These are phyloP conservation scores for Lactarius vividus DNA, from an alignment of 768 basidiomycete species.

Conservation along the genomic window DNA sequence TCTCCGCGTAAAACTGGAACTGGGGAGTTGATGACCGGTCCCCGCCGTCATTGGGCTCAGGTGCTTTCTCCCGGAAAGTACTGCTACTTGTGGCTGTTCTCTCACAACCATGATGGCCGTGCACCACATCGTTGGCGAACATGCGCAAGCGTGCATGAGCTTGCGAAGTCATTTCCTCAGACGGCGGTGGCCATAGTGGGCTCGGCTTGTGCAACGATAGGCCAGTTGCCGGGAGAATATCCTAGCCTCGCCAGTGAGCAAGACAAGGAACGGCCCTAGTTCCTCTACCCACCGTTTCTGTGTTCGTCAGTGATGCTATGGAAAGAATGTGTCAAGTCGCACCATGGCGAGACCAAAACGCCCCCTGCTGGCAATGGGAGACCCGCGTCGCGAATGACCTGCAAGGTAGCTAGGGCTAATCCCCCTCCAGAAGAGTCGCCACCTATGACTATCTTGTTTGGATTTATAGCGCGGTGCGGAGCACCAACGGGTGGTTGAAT, in stretches of 20 bases:
- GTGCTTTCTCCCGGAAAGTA: not conserved
- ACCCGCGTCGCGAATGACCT: slow-evolving; percentile 79
- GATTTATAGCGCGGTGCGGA: slow-evolving; percentile 73
- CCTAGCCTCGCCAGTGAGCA: slow-evolving; percentile 41
- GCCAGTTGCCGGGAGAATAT: slow-evolving; percentile 72
- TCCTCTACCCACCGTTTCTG: slow-evolving; percentile 57
- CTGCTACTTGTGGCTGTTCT: not conserved
- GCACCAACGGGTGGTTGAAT: slow-evolving; percentile 81
- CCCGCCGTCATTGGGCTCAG: not conserved
- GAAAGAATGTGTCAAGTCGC: slow-evolving; percentile 88
- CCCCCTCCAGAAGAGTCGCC: slow-evolving; percentile 96
- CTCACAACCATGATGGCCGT: slow-evolving; percentile 27
- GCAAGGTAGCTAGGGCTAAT: slow-evolving; percentile 75
- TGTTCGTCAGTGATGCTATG: slow-evolving; percentile 83
- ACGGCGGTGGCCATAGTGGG: slow-evolving; percentile 73
- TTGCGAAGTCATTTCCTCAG: slow-evolving; percentile 55
- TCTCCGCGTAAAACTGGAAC: slow-evolving; percentile 80
- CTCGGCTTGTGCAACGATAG: slow-evolving; percentile 76
- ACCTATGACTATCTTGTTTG: slow-evolving; percentile 75
- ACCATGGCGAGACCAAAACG: slow-evolving; percentile 90
- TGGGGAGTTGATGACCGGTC: not conserved
- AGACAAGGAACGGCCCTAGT: not conserved
- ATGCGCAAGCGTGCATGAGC: slow-evolving; percentile 61
- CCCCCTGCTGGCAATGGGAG: slow-evolving; percentile 85
- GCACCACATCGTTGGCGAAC: slow-evolving; percentile 56